Evolutionary conservation across 352 stramenopile species (phyloP).

Genomic region (Thraustochytrium sp.): DNA sequence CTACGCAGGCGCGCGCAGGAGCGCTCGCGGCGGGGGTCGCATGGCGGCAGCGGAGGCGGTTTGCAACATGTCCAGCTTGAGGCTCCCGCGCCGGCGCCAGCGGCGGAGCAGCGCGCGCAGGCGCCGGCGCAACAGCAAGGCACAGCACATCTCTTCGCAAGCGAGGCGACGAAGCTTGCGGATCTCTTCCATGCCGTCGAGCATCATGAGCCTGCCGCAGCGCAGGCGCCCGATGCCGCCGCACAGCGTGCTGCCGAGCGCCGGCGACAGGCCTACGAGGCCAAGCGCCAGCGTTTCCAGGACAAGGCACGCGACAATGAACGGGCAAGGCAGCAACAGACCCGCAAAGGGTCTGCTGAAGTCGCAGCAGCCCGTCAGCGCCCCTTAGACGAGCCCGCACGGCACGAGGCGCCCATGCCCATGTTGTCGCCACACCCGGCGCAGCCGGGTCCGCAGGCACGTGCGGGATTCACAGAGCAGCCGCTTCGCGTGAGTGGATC

Average conservation of each 20-base stretch:
- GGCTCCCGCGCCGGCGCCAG: neutral
- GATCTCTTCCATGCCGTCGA: slow-evolving; percentile 8
- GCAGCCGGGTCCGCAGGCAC: too few relatives aligned
- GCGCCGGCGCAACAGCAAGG: neutral
- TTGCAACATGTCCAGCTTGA: neutral
- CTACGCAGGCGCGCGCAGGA: neutral
- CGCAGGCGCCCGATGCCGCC: neutral
- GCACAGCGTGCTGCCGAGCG: neutral
- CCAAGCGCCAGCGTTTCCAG: slow-evolving; percentile 9
- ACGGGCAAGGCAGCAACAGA: neutral
- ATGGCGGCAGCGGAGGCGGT: neutral
- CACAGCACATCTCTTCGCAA: neutral
- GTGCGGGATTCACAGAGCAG: too few relatives aligned
- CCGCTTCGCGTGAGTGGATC: too few relatives aligned
- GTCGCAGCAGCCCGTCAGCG: neutral
- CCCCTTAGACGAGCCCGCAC: neutral
- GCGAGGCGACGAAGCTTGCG: neutral
- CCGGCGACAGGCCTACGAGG: neutral
- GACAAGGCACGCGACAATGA: neutral
- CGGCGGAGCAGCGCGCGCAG: neutral
- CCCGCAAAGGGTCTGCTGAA: neutral
- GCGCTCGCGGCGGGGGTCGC: neutral
- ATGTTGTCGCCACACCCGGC: too few relatives aligned
- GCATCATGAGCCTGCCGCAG: neutral
- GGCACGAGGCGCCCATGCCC: neutral